Evolutionary conservation across 768 basidiomycete species (phyloP), one percentile per base, ranked within the genome.

Genomic region (Hydnomerulius pinastri): DNA sequence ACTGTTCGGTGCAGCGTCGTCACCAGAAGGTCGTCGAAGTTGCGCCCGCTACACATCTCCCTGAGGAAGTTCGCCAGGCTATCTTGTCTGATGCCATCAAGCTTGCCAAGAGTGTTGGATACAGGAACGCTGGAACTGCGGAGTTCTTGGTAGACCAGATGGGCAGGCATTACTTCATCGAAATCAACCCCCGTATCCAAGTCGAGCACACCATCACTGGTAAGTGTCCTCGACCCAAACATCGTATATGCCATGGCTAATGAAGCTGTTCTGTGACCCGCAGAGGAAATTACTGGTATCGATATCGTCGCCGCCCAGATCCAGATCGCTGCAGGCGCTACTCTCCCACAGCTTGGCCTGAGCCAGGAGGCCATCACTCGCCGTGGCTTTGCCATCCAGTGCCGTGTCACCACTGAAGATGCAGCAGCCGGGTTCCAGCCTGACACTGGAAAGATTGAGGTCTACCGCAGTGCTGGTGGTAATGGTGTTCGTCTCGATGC

Each of bases 11-110:
- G 10, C 97, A 99, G 70, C 77, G 97, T 53, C 80, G 97, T 52
- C 97, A 99, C 73, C 97, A 99, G 69, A 99, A 98, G 72, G 96
- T 99, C 53, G 97, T 98, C 55, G 97, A 98, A 71, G 95, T 97
- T 42, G 97, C 97, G 0, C 97, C 97, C 23, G 96, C 97, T 21
- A 93, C 89, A 21, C 91, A 96, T 66, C 81, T 98, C 36, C 86
- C 90, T 27, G 95, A 98, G 50, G 89, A 94, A 61, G 76, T 95
- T 48, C 85, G 96, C 40, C 86, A 92, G 62, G 88, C 87, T 18
- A 94, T 99, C 64, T 74, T 94, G 45, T 60, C 70, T 28, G 96
- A 98, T 68, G 97, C 97, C 9, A 92, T 98, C 75, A 98, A 88
- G 75, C 79, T 98, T 48, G 94, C 93, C 47, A 87, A 82, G 73